Conservation (phyloP, 495 filamentous ascomycete genomes). For the Ascobolus immersus region DNA sequence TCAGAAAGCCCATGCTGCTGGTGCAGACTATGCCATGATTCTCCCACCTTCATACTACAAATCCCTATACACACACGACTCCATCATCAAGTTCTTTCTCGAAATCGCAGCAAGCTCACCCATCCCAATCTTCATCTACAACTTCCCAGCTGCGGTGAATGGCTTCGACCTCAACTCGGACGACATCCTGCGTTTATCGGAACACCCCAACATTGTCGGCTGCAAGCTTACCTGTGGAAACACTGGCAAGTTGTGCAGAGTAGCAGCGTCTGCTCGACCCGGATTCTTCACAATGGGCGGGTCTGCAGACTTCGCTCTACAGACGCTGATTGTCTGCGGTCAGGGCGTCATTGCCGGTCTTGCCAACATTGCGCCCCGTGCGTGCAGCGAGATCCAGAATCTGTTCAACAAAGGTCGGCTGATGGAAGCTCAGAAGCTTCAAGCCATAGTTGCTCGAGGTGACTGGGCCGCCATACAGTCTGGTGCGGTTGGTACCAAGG, state of each 20-base stretch:
- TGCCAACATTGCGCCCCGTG: conserved; percentile 58
- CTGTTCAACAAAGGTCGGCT: conserved; percentile 46
- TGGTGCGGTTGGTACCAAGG: conserved; percentile 70
- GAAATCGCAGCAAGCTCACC: conserved; percentile 58
- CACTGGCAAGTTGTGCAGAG: conserved; percentile 66
- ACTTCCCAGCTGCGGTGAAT: conserved; percentile 59
- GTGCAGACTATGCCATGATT: conserved; percentile 63
- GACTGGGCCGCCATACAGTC: conserved; percentile 77
- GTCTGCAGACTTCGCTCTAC: conserved; percentile 73
- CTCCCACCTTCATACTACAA: conserved; percentile 74
- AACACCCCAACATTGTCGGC: conserved; percentile 69
- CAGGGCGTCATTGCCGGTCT: conserved; percentile 65
- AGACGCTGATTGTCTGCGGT: conserved; percentile 60
- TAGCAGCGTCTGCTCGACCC: conserved; percentile 33
- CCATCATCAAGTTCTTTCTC: conserved; percentile 46
- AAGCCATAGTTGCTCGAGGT: conserved; percentile 53
- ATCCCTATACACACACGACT: conserved; percentile 29
- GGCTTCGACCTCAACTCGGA: conserved; percentile 69
- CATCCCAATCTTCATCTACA: conserved; percentile 78
- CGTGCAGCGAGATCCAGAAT: conserved; percentile 44
- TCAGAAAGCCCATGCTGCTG: conserved; percentile 43
- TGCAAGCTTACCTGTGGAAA: conserved; percentile 87
- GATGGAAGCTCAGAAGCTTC: conserved; percentile 46
- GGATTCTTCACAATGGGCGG: conserved; percentile 39
- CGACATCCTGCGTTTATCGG: conserved; percentile 42